Conservation (phyloP, 345 rosid species). For the Aurinia saxatilis region DNA sequence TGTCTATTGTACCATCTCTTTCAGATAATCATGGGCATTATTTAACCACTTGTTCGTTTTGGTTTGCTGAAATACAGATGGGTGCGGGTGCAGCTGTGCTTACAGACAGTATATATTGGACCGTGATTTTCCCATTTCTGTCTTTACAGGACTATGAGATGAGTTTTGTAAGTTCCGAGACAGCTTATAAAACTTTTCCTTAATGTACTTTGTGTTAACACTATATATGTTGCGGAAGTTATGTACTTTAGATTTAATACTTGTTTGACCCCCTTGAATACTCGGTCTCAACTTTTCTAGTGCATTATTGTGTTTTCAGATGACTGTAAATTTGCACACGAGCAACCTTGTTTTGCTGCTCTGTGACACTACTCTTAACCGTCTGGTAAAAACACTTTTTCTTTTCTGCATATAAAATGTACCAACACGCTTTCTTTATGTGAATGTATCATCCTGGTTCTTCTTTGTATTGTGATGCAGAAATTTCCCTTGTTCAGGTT, state of each 20-base stretch:
- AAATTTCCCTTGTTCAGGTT: conserved; percentile 60
- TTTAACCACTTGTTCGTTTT: not conserved
- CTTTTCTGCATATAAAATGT: not conserved
- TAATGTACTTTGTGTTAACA: too few relatives aligned
- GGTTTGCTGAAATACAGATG: conserved; percentile 31
- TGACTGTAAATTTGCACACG: conserved; percentile 61
- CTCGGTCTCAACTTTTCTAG: not conserved
- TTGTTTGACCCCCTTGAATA: not conserved
- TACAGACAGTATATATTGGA: conserved; percentile 62
- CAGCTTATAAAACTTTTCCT: not conserved
- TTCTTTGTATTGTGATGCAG: conserved; percentile 30
- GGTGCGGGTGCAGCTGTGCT: conserved; percentile 60
- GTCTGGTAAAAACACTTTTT: conserved; percentile 35
- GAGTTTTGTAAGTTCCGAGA: conserved; percentile 42
- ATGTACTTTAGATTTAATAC: not conserved
- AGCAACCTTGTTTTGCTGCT: conserved; percentile 50
- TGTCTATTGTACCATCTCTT: not conserved
- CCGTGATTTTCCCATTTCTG: conserved; percentile 55
- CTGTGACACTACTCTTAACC: conserved; percentile 51
- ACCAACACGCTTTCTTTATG: not conserved
- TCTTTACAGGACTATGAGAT: conserved; percentile 40
- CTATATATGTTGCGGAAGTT: not conserved
- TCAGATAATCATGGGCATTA: not conserved
- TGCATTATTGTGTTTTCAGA: conserved; percentile 27
- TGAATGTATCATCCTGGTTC: not conserved